These are phyloP conservation scores for Trichoderma atrobrunneum DNA, from an alignment of 2,329 filamentous ascomycete species.

Conservation along the genomic window DNA sequence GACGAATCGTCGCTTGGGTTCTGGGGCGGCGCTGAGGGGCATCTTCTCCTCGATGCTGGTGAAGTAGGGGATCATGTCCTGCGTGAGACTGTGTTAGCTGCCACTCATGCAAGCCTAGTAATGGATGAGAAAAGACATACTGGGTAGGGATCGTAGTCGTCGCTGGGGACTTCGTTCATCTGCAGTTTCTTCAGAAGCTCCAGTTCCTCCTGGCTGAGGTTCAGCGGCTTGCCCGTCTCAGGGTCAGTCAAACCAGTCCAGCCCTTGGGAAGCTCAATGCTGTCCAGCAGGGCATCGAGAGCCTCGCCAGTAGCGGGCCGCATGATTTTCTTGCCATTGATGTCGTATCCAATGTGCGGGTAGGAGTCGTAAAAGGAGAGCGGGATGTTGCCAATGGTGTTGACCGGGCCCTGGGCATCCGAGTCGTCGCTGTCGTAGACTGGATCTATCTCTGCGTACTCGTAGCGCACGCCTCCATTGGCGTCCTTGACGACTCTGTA, in stretches of 20 bases:
- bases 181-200: slow-evolving; percentile 86
- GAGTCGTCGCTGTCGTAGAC: slow-evolving; percentile 96
- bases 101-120: too few relatives aligned
- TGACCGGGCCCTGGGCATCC: slow-evolving; percentile 72
- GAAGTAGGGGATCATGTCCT: slow-evolving; percentile 91
- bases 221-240: slow-evolving; percentile 85
- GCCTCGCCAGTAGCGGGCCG: slow-evolving; percentile 91
- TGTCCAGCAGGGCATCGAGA: slow-evolving; percentile 88
- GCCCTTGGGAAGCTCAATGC: slow-evolving; percentile 93
- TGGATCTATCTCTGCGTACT: slow-evolving; percentile 91
- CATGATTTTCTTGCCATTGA: slow-evolving; percentile 98
- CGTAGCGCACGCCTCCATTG: slow-evolving; percentile 84
- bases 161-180: slow-evolving; percentile 80
- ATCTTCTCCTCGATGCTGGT: slow-evolving; percentile 87
- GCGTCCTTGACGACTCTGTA: slow-evolving; percentile 69
- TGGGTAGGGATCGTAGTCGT: slow-evolving; percentile 90
- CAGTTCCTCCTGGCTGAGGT: slow-evolving; percentile 82
- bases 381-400: slow-evolving; percentile 95
- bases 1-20: slow-evolving; percentile 92
- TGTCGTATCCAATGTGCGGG: slow-evolving; percentile 97
- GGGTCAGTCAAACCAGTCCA: slow-evolving; percentile 97
- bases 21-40: slow-evolving; percentile 90
- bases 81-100: slow-evolving; percentile 1
- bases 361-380: slow-evolving; percentile 96
- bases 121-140: slow-evolving; percentile 41